These are phyloP conservation scores for Cornus florida DNA, from an alignment of 148 eudicot species.

Conservation along the genomic window DNA sequence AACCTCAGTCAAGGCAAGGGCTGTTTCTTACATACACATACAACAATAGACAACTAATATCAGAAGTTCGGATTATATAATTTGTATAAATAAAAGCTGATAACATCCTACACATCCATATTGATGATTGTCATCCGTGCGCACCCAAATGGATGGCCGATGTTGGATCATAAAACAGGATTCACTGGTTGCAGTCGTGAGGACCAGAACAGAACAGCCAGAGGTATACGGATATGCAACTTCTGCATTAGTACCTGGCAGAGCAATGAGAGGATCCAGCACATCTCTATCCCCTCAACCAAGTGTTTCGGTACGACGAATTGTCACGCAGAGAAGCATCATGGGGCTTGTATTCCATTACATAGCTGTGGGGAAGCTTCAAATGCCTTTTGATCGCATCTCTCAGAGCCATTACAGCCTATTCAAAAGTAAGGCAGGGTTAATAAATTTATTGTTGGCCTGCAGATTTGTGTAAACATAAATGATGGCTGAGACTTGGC, in stretches of 20 bases:
- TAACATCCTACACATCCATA: not conserved
- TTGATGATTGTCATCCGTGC: not conserved
- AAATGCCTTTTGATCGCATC: conserved; percentile 85
- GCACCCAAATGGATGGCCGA: not conserved
- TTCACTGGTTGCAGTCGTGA: not conserved
- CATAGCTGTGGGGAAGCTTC: conserved; percentile 88
- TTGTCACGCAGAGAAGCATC: conserved; percentile 94
- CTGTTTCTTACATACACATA: too few relatives aligned
- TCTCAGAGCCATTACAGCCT: conserved; percentile 94
- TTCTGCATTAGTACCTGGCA: not conserved
- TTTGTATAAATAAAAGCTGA: not conserved
- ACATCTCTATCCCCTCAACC: conserved; percentile 74
- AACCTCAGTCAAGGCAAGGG: too few relatives aligned
- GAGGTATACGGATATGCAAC: not conserved
- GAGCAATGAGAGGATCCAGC: not conserved
- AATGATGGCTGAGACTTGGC: not conserved
- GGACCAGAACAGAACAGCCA: not conserved
- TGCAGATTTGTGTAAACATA: too few relatives aligned
- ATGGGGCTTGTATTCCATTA: conserved; percentile 96
- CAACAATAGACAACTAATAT: too few relatives aligned
- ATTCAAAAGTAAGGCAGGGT: not conserved
- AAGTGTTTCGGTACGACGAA: conserved; percentile 91
- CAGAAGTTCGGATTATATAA: too few relatives aligned
- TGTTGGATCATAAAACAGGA: not conserved
- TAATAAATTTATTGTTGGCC: not conserved